Percentiles rank a stretch among this genome's conserved stretches.
phyloP scores from a whole-genome alignment of 768 basidiomycete genomes.

The Paxillus rubicundulus region DNA sequence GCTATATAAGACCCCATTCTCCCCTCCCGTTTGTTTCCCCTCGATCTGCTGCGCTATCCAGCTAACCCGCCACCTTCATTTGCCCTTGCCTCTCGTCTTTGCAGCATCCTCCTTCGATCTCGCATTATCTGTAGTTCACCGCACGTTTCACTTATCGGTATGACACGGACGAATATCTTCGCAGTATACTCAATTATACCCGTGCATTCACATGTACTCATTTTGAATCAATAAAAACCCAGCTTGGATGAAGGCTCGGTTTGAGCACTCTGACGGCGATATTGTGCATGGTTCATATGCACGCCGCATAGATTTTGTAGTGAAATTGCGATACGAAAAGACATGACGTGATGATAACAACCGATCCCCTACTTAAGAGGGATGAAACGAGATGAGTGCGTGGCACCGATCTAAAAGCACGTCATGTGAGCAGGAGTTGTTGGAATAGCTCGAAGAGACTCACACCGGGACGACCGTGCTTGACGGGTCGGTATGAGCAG shows the following conservation, averaged over 20 bases:
- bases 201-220: constrained; percentile 42
- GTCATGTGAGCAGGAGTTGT: constrained; percentile 9
- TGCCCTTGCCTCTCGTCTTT: constrained; percentile 21
- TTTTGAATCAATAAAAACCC: constrained; percentile 32
- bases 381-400: constrained; percentile 88
- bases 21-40: constrained; percentile 14
- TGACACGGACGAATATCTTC: constrained; percentile 61
- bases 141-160: constrained; percentile 46
- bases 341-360: constrained; percentile 23
- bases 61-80: constrained; percentile 29
- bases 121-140: constrained; percentile 64
- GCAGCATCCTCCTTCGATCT: constrained; percentile 38
- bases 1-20: neutral
- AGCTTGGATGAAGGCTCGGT: constrained; percentile 2
- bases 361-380: constrained; percentile 83
- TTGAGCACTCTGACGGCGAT: neutral
- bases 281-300: constrained; percentile 21
- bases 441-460: constrained; percentile 33
- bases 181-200: constrained; percentile 59
- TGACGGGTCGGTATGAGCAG: constrained; percentile 97
- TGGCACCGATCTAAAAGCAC: constrained; percentile 72
- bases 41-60: constrained; percentile 22
- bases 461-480: constrained; percentile 99
- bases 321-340: constrained; percentile 17
- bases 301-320: constrained; percentile 38